Evolutionary conservation across 345 rosid species (phyloP), one percentile per base, ranked within the genome.

Genomic region (Hibiscus syriacus): DNA sequence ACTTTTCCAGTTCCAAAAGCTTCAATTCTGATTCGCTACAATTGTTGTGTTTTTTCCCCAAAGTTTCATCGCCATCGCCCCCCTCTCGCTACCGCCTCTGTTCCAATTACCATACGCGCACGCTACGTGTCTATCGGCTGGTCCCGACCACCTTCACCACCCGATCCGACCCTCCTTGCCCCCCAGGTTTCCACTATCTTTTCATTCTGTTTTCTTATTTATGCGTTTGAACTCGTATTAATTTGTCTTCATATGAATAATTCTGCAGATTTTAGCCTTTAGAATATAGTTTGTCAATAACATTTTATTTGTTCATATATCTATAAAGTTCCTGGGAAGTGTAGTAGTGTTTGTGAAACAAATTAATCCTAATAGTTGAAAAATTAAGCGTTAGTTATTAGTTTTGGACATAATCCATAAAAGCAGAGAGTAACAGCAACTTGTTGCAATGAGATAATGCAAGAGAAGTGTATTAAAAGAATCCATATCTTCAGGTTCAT

Each of bases 71-170:
- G 20, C 45, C 67, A 9, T 79, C 78, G 80, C 65, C 77, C 74
- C 4, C 59, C 19, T 11, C 55, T 52, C 41, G 38, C 9, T 13
- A 53, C 38, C 64, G 71, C 25, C 68, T 66, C 56, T 61, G 48
- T 29, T 25, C 34, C 5, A 12, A 19, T 54, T 76, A 66, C 59
- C 10, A 34, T 16, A 4, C 16, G 27, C 74, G 64, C 22, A 65
- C 56, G 41, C 30, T 63, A 64, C 73, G 75, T 64, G 75, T 62
- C 67, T 74, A 60, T 59, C 80, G 2, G 82, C 77, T 65, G 68
- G 43, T 12, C 80, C 74, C 59, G 67, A 22, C 62, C 80, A 55
- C 76, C 82, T 22, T 67, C 88, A 72, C 64, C 86, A 20, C 75
- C 82, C 9, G 61, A 69, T 27, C 81, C 66, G 87, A 84, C 7